Evolutionary conservation across 176 grass and related monocot genomes (phyloP).

Genomic region (Oryza coarctata): DNA sequence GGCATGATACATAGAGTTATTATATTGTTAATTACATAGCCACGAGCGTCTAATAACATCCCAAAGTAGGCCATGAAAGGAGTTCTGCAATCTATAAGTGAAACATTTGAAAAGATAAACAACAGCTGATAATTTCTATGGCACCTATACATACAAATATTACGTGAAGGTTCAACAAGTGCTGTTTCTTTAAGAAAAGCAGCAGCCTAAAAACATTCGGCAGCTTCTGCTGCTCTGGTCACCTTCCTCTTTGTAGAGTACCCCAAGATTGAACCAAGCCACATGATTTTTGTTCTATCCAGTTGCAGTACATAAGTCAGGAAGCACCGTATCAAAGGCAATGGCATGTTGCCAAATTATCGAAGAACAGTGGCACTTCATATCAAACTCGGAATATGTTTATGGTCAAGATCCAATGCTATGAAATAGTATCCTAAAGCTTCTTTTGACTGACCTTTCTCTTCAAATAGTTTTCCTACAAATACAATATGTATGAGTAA

Average conservation of each 20-base stretch:
- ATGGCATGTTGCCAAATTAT: slow-evolving; percentile 56
- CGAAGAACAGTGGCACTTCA: slow-evolving; percentile 65
- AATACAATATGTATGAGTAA: slow-evolving; percentile 36
- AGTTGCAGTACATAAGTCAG: slow-evolving; percentile 78
- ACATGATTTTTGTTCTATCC: slow-evolving; percentile 78
- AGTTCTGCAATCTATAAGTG: slow-evolving; percentile 34
- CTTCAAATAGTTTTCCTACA: slow-evolving; percentile 78
- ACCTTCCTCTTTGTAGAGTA: slow-evolving; percentile 76
- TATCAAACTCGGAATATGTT: slow-evolving; percentile 84
- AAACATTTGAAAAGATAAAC: slow-evolving; percentile 25
- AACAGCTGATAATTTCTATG: slow-evolving; percentile 46
- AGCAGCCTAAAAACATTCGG: slow-evolving; percentile 93
- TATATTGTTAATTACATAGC: too few species aligned
- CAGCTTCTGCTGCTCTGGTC: slow-evolving; percentile 52
- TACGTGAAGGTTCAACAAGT: slow-evolving; percentile 90
- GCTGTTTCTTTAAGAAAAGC: slow-evolving; percentile 85
- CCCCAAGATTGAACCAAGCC: slow-evolving; percentile 94
- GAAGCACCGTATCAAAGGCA: slow-evolving; percentile 58
- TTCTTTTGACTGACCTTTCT: slow-evolving; percentile 57
- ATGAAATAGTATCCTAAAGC: slow-evolving; percentile 65
- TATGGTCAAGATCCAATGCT: too few species aligned
- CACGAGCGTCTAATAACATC: slow-evolving; percentile 1
- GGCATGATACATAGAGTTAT: too few species aligned
- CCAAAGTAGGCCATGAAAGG: slow-evolving; percentile 11
- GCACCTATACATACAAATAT: slow-evolving; percentile 35